These are phyloP conservation scores for Penicillium brevicompactum DNA, from an alignment of 2,329 filamentous ascomycete species.

Conservation along the genomic window DNA sequence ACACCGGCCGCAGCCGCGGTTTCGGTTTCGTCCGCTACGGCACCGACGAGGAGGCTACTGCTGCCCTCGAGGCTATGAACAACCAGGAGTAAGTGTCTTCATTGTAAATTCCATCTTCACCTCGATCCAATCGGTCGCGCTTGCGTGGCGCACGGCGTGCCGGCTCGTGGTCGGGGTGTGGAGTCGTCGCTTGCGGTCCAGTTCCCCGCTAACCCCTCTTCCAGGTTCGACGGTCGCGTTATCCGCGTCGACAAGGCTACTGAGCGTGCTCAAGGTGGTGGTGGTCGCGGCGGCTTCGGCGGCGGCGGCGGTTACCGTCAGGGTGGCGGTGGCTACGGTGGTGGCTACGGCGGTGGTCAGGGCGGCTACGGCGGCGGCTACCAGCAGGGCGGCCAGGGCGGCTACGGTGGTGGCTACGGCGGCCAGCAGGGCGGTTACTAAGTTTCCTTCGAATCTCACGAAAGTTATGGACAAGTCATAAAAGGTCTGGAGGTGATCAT, in stretches of 20 bases:
- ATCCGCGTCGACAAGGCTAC: constrained; percentile 15
- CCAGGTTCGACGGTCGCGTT: constrained; percentile 8
- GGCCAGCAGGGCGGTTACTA: constrained; percentile 7
- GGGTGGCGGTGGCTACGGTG: background rate
- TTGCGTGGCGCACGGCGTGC: background rate
- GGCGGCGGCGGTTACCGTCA: background rate
- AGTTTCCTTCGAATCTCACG: background rate
- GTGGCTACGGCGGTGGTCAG: constrained; percentile 3
- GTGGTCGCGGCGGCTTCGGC: constrained; percentile 7
- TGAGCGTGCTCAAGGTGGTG: constrained; percentile 7
- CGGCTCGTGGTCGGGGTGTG: background rate
- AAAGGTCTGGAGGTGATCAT: constrained; percentile 7
- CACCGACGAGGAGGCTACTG: constrained; percentile 11
- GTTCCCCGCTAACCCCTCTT: background rate
- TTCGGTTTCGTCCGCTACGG: constrained; percentile 15
- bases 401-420: constrained; percentile 7
- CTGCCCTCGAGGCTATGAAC: constrained; percentile 11
- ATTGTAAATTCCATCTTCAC: background rate
- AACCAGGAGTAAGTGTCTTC: constrained; percentile 7
- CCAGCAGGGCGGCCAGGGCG: constrained; percentile 5
- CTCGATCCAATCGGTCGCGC: background rate
- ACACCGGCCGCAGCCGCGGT: constrained; percentile 13
- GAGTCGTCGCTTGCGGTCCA: background rate
- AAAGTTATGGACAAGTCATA: constrained; percentile 4
- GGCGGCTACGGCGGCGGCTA: constrained; percentile 6